Evolutionary conservation across 2,329 filamentous ascomycete species (phyloP), one percentile per base, ranked within the genome.

Genomic region (Tolypocladium tundrense): DNA sequence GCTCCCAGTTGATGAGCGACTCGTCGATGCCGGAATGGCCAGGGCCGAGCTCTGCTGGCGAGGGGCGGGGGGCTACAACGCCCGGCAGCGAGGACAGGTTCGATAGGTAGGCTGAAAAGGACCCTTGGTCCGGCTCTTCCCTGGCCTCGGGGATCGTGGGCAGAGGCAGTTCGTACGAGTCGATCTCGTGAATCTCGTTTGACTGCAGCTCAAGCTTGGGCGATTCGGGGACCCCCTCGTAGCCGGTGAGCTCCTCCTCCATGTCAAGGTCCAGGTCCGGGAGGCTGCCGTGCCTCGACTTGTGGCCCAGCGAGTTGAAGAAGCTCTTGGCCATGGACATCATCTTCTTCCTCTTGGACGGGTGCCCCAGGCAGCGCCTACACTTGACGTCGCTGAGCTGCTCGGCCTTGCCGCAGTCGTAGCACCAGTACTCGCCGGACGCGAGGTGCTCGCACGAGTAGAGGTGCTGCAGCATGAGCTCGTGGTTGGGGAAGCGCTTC

Each of bases 371-470:
- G 62, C 78, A 82, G 43, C 74, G 73, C 57, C 75, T 77, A 69
- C 79, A 81, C 64, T 77, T 70, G 62, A 73, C 69, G 61, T 83
- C 79, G 68, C 77, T 76, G 66, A 82, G 81, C 42, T 73, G 72
- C 65, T 83, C 80, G 58, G 77, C 71, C 63, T 74, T 75, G 65
- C 72, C 76, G 64, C 81, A 81, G 42, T 82, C 76, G 64, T 79
- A 82, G 65, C 80, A 84, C 72, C 79, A 77, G 62, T 83, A 83
- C 70, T 83, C 77, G 58, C 79, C 78, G 4, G 73, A 73, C 33
- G 72, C 66, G 39, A 83, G 74, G 64, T 79, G 72, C 53, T 41
- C 53, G 31, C 53, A 54, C 27, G 39, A 68, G 59, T 77, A 75
- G 11, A 83, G 70, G 61, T 83, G 81, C 63, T 73, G 75, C 54